Base-by-base conservation (phyloP, 768 basidiomycete species). In the Suillus brevipes region DNA sequence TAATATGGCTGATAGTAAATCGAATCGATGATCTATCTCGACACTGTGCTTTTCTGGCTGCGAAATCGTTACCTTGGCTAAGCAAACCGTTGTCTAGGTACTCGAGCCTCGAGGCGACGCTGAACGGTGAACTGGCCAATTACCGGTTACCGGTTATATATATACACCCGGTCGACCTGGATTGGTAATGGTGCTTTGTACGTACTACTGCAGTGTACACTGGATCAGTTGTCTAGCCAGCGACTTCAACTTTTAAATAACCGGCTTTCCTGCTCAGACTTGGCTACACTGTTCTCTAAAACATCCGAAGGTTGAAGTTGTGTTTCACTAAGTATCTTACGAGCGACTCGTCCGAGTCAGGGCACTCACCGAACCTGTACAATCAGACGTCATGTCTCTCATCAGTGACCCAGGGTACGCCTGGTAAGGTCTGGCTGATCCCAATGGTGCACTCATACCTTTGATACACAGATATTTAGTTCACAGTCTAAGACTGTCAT, bases 401-500 rank as follows among this genome's bases (percentile, higher is more conserved):
- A 81, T 89, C 71, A 88, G 83, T 71, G 87, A 89, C 71, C 85
- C 88, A 49, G 83, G 84, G 87, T 87, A 68, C 34, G 83, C 73
- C 16, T 28, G 25, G 36, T 38, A 50, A 25, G 50, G 12, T 61
- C 23, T 43, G 52, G 36, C 20, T 23, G 31, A 56, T 34, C 8
- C 14, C 16, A 36, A 45, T 16, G 7, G 18, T 18, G 4, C 14
- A 20, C 69, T 71, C 55, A 69, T 50, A 2, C 12, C 28, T 34
- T 34, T 36, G 10, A 28, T 59, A 4, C 5, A 34, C 63, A 89
- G 88, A 55, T 87, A 89, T 73, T 82, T 97, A 43, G 91, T 96
- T 9, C 96, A 97, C 74, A 87, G 85, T 68, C 81, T 97, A 6
- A 89, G 95, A 6, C 81, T 98, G 34, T 87, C 90, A 14, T 95